phyloP scores from a whole-genome alignment of 495 filamentous ascomycete species.

The Clavariopsis aquatica region DNA sequence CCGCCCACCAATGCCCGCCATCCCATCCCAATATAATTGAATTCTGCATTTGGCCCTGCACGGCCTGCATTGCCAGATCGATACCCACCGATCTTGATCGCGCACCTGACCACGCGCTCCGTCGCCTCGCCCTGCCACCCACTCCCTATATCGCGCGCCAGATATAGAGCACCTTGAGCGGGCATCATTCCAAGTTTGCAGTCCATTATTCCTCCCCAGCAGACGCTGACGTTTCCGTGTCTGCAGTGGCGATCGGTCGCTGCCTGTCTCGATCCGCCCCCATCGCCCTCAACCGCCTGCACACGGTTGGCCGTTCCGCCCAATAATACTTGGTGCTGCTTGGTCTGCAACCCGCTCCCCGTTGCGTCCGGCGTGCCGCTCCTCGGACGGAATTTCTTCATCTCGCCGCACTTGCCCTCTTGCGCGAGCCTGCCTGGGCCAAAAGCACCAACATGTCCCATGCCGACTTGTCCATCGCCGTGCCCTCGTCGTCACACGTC shows the following conservation, averaged over 20 bases:
- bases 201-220: too few species aligned
- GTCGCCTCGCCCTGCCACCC: neutral
- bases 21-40: neutral
- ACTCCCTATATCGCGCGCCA: neutral
- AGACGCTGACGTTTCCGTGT: neutral
- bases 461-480: neutral
- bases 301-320: neutral
- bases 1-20: neutral
- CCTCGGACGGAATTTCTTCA: neutral
- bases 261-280: neutral
- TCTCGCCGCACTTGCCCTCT: conserved; percentile 4
- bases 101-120: neutral
- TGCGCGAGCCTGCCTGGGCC: neutral
- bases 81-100: neutral
- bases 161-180: too few species aligned
- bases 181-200: neutral
- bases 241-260: neutral
- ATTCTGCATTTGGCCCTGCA: neutral
- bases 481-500: neutral
- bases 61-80: neutral
- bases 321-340: neutral
- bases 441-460: conserved; percentile 18
- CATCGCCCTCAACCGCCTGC: neutral
- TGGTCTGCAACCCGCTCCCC: neutral
- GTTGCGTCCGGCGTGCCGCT: neutral